These are phyloP conservation scores for Coriaria nepalensis DNA, from an alignment of 306 rosid species.

Conservation along the genomic window DNA sequence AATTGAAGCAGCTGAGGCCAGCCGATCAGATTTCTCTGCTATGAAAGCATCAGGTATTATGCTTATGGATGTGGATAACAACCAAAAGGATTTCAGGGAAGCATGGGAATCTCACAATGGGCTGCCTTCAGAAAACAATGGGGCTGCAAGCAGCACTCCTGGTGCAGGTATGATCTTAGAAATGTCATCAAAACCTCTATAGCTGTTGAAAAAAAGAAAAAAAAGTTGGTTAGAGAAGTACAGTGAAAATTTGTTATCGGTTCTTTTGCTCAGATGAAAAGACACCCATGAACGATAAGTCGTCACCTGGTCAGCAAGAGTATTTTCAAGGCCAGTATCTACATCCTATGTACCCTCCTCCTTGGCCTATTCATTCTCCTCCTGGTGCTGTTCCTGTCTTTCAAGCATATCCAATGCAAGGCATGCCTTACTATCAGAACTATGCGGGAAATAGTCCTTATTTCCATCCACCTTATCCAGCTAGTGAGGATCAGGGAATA, in stretches of 20 bases:
- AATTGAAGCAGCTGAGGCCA: constrained; percentile 75
- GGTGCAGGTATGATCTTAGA: constrained; percentile 32
- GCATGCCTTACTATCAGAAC: constrained; percentile 81
- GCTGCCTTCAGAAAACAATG: constrained; percentile 37
- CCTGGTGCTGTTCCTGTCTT: constrained; percentile 62
- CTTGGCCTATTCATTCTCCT: constrained; percentile 91
- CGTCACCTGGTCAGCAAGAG: constrained; percentile 47
- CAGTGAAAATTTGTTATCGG: background rate
- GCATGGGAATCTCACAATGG: constrained; percentile 21
- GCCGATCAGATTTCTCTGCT: constrained; percentile 46
- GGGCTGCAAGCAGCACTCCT: constrained; percentile 22
- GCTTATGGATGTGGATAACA: constrained; percentile 42
- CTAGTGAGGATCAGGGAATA: constrained; percentile 49
- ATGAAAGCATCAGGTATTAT: constrained; percentile 52
- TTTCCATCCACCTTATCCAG: constrained; percentile 64
- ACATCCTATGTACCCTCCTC: constrained; percentile 77
- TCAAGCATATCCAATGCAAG: constrained; percentile 83
- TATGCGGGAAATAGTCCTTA: constrained; percentile 62
- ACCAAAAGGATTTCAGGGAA: constrained; percentile 21
- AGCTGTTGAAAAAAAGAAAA: no score
- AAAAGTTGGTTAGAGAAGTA: background rate
- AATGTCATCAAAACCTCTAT: background rate
- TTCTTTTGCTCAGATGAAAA: constrained; percentile 45
- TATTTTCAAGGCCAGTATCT: constrained; percentile 81
- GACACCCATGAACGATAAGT: constrained; percentile 43